A percentile compares a stretch with the other conserved stretches of the same genome.
These are phyloP conservation scores for Apiospora saccharicola DNA, from an alignment of 2,329 filamentous ascomycete genomes.

Conservation along the genomic window DNA sequence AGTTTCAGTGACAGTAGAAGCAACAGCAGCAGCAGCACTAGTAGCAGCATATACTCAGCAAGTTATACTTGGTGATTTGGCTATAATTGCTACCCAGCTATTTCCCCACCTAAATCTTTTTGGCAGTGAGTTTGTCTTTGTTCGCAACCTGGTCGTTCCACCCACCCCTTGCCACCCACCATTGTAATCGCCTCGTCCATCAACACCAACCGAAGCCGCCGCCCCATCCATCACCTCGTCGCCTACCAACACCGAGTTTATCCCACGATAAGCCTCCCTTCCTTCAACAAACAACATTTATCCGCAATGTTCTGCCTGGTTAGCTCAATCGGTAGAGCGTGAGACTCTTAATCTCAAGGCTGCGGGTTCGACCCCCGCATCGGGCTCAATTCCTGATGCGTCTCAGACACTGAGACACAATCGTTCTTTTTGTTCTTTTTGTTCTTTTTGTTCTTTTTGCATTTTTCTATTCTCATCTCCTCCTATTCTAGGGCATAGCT, in stretches of 20 bases:
- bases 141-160: background rate
- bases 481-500: too few species aligned
- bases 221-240: background rate
- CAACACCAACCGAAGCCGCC: background rate
- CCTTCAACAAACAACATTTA: background rate
- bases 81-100: background rate
- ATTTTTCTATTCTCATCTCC: background rate
- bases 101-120: background rate
- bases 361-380: slow-evolving; percentile 51
- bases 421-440: background rate
- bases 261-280: background rate
- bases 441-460: too few species aligned
- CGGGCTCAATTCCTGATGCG: slow-evolving; percentile 45
- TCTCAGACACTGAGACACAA: background rate
- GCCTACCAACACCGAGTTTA: background rate
- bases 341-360: slow-evolving; percentile 64
- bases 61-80: background rate
- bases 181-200: background rate
- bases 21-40: background rate
- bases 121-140: background rate
- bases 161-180: background rate
- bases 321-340: slow-evolving; percentile 77
- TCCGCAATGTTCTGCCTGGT: slow-evolving; percentile 47
- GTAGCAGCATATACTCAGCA: background rate
- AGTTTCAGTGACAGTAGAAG: background rate